A percentile compares a stretch with the other conserved stretches of the same genome.
These are phyloP conservation scores for Cyclotella cryptica DNA, from an alignment of 108 stramenopile species.

Conservation along the genomic window DNA sequence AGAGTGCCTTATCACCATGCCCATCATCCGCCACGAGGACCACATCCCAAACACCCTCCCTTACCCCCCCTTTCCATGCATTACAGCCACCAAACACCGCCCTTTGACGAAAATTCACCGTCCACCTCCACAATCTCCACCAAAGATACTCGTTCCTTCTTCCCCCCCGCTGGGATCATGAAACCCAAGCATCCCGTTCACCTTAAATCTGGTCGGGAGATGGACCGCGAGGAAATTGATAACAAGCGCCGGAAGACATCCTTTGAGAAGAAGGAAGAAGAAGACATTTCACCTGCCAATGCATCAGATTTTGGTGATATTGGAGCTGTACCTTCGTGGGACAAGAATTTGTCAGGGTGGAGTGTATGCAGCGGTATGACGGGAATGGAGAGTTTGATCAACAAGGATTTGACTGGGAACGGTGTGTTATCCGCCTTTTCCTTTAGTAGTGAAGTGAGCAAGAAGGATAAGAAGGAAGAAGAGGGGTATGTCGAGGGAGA, in stretches of 20 bases:
- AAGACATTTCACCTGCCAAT: conserved; percentile 15
- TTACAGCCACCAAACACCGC: neutral
- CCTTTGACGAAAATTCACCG: conserved; percentile 20
- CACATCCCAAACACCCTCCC: neutral
- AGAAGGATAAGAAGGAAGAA: neutral
- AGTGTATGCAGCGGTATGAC: conserved; percentile 41
- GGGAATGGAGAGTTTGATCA: conserved; percentile 21
- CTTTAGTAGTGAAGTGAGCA: conserved; percentile 12
- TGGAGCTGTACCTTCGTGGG: conserved; percentile 36
- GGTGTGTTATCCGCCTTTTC: conserved; percentile 31
- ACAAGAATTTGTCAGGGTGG: conserved; percentile 17
- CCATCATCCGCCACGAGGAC: neutral
- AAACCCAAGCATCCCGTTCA: conserved; percentile 26
- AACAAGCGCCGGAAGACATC: conserved; percentile 12
- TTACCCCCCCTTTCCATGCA: neutral
- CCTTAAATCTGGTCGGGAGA: conserved; percentile 1
- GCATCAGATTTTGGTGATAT: conserved; percentile 16
- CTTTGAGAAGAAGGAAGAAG: neutral
- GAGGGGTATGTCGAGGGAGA: neutral
- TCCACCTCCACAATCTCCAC: conserved; percentile 21
- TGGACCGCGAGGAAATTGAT: neutral
- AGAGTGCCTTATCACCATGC: neutral
- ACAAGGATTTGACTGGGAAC: conserved; percentile 7
- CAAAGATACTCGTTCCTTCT: conserved; percentile 15
- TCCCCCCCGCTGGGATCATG: neutral